Evolutionary conservation across 108 stramenopile genomes (phyloP).

Genomic region (Mediolabrus comicus): DNA sequence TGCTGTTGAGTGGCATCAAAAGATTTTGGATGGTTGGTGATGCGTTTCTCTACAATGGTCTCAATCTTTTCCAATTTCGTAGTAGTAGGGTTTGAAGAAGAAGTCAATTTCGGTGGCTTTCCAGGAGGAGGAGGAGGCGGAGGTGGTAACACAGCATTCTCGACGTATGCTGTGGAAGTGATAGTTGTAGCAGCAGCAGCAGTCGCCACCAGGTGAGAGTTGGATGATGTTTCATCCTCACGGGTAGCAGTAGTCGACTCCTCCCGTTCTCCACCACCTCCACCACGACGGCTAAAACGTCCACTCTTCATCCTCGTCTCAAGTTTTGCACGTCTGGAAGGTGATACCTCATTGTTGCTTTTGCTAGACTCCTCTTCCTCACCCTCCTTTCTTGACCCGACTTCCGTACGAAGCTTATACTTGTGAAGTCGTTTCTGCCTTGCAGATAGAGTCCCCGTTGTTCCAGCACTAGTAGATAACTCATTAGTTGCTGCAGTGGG

Average conservation of each 20-base stretch:
- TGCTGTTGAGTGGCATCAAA: too few relatives aligned
- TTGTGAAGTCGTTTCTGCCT: not conserved
- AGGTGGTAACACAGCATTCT: not conserved
- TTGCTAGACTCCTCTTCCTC: not conserved
- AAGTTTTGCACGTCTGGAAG: too few relatives aligned
- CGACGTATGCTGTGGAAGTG: too few relatives aligned
- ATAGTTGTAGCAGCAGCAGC: too few relatives aligned
- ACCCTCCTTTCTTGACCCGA: not conserved
- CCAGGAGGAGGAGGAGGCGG: not conserved
- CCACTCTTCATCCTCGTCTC: too few relatives aligned
- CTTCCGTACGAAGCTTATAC: not conserved
- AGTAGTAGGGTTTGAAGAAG: too few relatives aligned
- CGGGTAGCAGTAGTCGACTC: not conserved
- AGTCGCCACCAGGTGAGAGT: too few relatives aligned
- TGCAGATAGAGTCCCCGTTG: not conserved
- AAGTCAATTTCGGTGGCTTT: too few relatives aligned
- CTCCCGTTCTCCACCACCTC: not conserved
- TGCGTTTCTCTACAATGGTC: too few relatives aligned
- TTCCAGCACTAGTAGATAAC: too few relatives aligned
- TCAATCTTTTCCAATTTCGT: not conserved
- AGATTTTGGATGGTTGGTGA: too few relatives aligned
- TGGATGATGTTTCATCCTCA: too few relatives aligned
- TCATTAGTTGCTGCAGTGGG: not conserved
- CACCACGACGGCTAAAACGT: not conserved
- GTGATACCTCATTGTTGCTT: not conserved